These are phyloP conservation scores for Fibroporia radiculosa DNA, from an alignment of 768 basidiomycete species.

Conservation along the genomic window DNA sequence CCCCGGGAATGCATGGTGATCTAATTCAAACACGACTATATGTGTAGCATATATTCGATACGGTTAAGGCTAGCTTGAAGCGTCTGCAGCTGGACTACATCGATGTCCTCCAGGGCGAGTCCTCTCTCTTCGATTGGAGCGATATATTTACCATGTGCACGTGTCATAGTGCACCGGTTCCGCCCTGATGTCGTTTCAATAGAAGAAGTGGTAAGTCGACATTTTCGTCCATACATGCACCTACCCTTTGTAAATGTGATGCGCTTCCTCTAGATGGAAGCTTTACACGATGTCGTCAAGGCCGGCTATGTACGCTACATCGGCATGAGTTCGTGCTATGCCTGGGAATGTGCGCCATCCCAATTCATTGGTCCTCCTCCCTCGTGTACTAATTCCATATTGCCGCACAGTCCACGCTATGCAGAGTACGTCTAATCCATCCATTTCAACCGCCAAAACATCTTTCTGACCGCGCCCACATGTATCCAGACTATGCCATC, in stretches of 20 bases:
- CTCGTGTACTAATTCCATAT: background rate
- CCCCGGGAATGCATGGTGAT: background rate
- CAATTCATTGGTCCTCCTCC: background rate
- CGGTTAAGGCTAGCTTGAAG: constrained; percentile 52
- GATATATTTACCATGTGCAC: background rate
- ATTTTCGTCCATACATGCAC: background rate
- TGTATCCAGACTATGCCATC: constrained; percentile 35
- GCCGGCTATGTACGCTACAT: constrained; percentile 37
- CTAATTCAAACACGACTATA: background rate
- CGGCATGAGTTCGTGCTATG: constrained; percentile 31
- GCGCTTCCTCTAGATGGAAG: constrained; percentile 28
- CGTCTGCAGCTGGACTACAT: constrained; percentile 71
- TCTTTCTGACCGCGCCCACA: background rate
- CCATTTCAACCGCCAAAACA: background rate
- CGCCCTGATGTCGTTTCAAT: background rate
- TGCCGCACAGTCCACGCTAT: constrained; percentile 20
- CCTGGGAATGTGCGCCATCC: constrained; percentile 25
- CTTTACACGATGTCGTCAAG: constrained; percentile 39
- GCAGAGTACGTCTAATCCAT: constrained; percentile 15
- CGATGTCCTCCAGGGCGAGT: constrained; percentile 62
- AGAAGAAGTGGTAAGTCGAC: background rate
- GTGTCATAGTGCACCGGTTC: background rate
- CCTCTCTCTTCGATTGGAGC: constrained; percentile 8
- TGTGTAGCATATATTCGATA: constrained; percentile 62
- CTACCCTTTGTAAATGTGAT: background rate